Base-by-base conservation (phyloP, 192 early-diverging fungal species). In the Nowakowskiella sp. region DNA sequence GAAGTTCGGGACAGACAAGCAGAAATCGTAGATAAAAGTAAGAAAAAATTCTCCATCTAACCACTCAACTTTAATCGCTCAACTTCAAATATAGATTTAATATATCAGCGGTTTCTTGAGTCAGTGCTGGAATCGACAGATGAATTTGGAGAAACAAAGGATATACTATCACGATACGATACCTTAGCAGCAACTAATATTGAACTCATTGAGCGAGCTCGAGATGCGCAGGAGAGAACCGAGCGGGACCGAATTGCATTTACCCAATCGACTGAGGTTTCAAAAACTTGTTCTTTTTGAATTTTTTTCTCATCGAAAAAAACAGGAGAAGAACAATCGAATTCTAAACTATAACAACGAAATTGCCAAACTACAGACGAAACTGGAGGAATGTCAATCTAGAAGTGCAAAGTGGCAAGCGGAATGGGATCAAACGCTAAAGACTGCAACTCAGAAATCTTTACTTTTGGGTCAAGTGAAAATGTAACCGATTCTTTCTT, bases 311-410 rank as follows among this genome's bases (percentile, higher is more conserved):
- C 21, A 4, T 6, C 22, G 24, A 8, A n/a, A 19, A 13, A 44
- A 25, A 4, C 22, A 76, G 76, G 77, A 77, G 59, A 76, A 77
- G 49, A 82, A 82, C 68, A 82, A 67, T 32, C 44, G 67, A 8
- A 78, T 82, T 16, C 60, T 82, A 3, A 82, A 82, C 52, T 73
- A 66, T 64, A 82, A 82, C 64, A 82, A 82, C 47, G 67, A 75
- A 36, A 75, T 82, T 49, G 80, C 80, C 4, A 75, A 62, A 54
- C 67, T 82, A 21, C 78, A 82, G 59, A 68, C 77, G 1, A 61
- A 61, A 42, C 64, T 79, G 19, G 80, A 82, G 49, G 78, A 82
- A 30, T 36, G 58, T 4, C 70, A 79, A 47, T 31, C 55, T 43
- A 45, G 62, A 22, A 70, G 55, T 23, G 67, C 65, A 7, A 72